phyloP scores from a whole-genome alignment of 768 basidiomycete genomes.

The Amyloporia xantha region DNA sequence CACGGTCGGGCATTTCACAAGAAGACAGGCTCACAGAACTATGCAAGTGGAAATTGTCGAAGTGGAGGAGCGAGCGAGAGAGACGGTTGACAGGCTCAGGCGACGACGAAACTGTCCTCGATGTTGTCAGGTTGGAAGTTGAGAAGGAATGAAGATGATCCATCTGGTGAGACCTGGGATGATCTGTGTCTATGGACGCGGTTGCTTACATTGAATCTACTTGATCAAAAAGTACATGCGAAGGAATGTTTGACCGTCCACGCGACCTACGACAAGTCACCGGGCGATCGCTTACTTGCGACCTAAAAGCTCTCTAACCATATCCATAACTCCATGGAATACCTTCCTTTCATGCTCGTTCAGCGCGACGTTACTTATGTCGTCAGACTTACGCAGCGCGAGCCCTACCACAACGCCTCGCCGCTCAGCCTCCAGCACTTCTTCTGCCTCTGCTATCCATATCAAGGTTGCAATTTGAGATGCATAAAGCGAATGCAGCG shows the following conservation, averaged over 20 bases:
- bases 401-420: slow-evolving; percentile 71
- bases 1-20: slow-evolving; percentile 55
- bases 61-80: slow-evolving; percentile 25
- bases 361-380: slow-evolving; percentile 11
- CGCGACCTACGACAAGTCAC: not conserved
- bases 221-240: not conserved
- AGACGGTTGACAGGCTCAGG: slow-evolving; percentile 8
- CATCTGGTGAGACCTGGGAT: too few relatives aligned
- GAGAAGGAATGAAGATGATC: slow-evolving; percentile 6
- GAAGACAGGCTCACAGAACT: slow-evolving; percentile 51
- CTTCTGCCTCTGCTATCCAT: slow-evolving; percentile 52
- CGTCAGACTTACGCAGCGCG: slow-evolving; percentile 43
- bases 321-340: slow-evolving; percentile 39
- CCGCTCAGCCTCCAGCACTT: slow-evolving; percentile 35
- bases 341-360: slow-evolving; percentile 30
- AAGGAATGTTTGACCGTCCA: too few relatives aligned
- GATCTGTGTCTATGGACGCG: not conserved
- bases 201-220: not conserved
- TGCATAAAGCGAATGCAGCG: slow-evolving; percentile 73
- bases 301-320: slow-evolving; percentile 29
- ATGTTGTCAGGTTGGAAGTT: slow-evolving; percentile 11
- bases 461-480: slow-evolving; percentile 83
- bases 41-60: slow-evolving; percentile 61
- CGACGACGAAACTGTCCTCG: slow-evolving; percentile 16
- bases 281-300: not conserved